Percentiles rank a stretch among this genome's conserved stretches.
Evolutionary conservation across 1,284 basidiomycete species (phyloP).

Genomic region (Exsudoporus floridanus): DNA sequence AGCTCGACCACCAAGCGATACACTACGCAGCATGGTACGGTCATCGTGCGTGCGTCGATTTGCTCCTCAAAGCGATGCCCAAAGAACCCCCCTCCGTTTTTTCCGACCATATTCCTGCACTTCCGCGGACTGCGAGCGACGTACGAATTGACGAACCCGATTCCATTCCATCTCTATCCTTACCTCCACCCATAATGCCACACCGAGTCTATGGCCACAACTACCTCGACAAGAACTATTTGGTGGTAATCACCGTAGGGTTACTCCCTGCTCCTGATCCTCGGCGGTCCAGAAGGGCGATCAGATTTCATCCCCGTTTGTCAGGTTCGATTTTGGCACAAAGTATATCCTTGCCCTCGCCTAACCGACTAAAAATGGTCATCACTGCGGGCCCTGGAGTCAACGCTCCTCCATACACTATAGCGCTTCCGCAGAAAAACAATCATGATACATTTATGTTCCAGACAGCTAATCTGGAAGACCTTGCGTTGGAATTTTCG

Average conservation of each 20-base stretch:
- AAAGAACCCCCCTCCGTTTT: slow-evolving; percentile 18
- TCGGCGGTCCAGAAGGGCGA: slow-evolving; percentile 39
- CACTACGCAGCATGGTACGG: slow-evolving; percentile 99
- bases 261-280: slow-evolving; percentile 47
- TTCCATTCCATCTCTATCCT: slow-evolving; percentile 87
- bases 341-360: slow-evolving; percentile 55
- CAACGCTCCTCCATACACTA: slow-evolving; percentile 82
- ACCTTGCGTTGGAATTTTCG: slow-evolving; percentile 88
- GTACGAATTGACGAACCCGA: slow-evolving; percentile 60
- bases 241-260: slow-evolving; percentile 89
- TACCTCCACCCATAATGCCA: slow-evolving; percentile 98
- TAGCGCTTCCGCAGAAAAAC: slow-evolving; percentile 82
- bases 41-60: slow-evolving; percentile 75
- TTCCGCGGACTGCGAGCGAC: slow-evolving; percentile 24
- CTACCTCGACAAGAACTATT: slow-evolving; percentile 84
- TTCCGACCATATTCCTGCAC: slow-evolving; percentile 6
- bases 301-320: slow-evolving; percentile 68
- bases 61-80: slow-evolving; percentile 59
- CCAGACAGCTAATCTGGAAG: slow-evolving; percentile 69
- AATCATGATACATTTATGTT: slow-evolving; percentile 86
- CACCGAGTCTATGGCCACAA: slow-evolving; percentile 90
- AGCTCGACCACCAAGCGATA: slow-evolving; percentile 81
- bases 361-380: slow-evolving; percentile 90
- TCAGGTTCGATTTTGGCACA: slow-evolving; percentile 56
- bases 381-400: slow-evolving; percentile 81